Evolutionary conservation across 768 basidiomycete species (phyloP).

Genomic region (Suillus sp.): DNA sequence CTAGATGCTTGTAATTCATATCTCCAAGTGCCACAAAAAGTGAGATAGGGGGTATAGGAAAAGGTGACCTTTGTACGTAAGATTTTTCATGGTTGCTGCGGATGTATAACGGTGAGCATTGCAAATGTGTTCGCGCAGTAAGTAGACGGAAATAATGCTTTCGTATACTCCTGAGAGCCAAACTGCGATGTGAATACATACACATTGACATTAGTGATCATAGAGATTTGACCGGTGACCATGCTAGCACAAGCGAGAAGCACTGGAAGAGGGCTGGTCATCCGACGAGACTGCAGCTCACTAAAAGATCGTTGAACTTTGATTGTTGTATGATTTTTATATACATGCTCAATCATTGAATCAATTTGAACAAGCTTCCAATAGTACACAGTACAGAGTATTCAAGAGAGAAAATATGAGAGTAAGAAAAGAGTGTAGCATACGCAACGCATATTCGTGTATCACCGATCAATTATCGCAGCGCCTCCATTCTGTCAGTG

Average conservation of each 20-base stretch:
- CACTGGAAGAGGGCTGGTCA: not conserved
- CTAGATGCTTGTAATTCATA: no score
- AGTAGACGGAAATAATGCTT: slow-evolving; percentile 45
- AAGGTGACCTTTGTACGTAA: slow-evolving; percentile 44
- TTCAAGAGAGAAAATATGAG: not conserved
- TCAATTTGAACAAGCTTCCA: not conserved
- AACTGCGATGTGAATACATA: slow-evolving; percentile 6
- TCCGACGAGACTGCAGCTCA: not conserved
- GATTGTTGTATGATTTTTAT: not conserved
- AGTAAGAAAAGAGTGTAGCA: not conserved
- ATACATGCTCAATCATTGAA: not conserved
- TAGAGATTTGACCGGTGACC: not conserved
- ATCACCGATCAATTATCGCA: not conserved
- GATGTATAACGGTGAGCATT: slow-evolving; percentile 25
- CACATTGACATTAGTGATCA: no score
- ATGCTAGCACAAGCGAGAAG: not conserved
- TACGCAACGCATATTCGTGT: not conserved
- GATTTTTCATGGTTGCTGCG: slow-evolving; percentile 53
- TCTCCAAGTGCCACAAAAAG: slow-evolving; percentile 65
- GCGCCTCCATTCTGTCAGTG: not conserved
- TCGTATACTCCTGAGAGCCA: slow-evolving; percentile 31
- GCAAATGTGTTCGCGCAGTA: not conserved
- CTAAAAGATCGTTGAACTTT: not conserved
- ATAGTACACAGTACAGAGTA: not conserved
- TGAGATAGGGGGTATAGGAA: slow-evolving; percentile 58